Conservation (phyloP, 306 rosid genomes). For the Trifolium dubium region DNA sequence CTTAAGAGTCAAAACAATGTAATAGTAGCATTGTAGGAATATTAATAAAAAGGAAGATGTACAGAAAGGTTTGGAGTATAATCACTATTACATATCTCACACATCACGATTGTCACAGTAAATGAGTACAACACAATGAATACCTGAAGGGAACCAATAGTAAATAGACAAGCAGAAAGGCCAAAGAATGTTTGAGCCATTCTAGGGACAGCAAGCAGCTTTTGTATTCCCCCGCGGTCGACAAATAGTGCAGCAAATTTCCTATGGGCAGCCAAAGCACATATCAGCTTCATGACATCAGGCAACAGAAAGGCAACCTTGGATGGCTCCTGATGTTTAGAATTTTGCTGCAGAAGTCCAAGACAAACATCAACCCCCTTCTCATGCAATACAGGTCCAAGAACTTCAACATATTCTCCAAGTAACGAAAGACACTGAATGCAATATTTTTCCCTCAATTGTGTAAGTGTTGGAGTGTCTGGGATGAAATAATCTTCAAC, state of each 20-base stretch:
- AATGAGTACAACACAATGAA: not conserved
- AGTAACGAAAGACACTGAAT: constrained; percentile 93
- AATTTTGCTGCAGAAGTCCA: constrained; percentile 79
- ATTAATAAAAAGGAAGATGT: not conserved
- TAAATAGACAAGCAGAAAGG: constrained; percentile 88
- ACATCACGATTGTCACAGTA: constrained; percentile 17
- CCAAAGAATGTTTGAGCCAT: constrained; percentile 80
- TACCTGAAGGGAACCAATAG: constrained; percentile 98
- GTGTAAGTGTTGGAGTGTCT: constrained; percentile 68
- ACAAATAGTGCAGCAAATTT: constrained; percentile 96
- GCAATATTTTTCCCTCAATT: constrained; percentile 88
- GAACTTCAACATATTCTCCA: constrained; percentile 98
- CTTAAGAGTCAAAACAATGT: constrained; percentile 28
- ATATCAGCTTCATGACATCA: constrained; percentile 92
- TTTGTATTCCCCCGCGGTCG: constrained; percentile 96
- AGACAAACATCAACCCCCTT: constrained; percentile 97
- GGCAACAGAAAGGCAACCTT: constrained; percentile 76
- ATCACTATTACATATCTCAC: constrained; percentile 10
- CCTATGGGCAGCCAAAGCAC: constrained; percentile 96
- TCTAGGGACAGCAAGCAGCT: constrained; percentile 93
- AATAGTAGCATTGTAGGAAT: not conserved
- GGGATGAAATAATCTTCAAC: constrained; percentile 83
- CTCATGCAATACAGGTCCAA: constrained; percentile 96
- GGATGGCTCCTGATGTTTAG: constrained; percentile 67
- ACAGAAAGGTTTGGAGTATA: not conserved